These are phyloP conservation scores for Pseudocercospora vitis DNA, from an alignment of 2,329 filamentous ascomycete species.

Conservation along the genomic window DNA sequence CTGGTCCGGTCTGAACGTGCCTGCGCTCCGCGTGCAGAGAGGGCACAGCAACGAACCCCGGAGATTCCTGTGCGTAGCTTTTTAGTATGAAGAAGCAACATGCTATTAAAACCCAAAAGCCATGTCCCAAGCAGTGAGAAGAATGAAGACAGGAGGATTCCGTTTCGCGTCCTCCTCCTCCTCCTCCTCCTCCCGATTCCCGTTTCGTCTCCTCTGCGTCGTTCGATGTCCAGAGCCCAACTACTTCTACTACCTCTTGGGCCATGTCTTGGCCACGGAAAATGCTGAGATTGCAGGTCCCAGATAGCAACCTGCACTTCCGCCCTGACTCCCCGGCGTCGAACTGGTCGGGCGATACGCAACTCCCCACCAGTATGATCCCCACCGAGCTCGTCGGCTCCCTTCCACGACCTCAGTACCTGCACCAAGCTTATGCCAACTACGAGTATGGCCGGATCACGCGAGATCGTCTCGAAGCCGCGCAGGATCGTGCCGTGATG, in stretches of 20 bases:
- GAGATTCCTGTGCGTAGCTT: too few relatives aligned
- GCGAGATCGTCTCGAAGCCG: neutral
- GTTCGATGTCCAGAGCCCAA: neutral
- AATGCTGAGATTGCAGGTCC: constrained; percentile 7
- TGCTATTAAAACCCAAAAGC: too few relatives aligned
- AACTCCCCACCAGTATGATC: constrained; percentile 1
- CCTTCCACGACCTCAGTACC: constrained; percentile 5
- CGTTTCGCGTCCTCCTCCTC: too few relatives aligned
- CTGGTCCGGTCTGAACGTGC: too few relatives aligned
- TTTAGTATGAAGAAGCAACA: too few relatives aligned
- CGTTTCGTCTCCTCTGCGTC: neutral
- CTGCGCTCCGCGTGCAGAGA: too few relatives aligned
- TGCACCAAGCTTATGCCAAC: constrained; percentile 10
- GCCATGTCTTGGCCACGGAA: neutral
- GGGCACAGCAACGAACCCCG: too few relatives aligned
- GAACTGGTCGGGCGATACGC: constrained; percentile 3
- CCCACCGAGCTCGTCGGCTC: constrained; percentile 10
- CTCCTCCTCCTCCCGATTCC: too few relatives aligned
- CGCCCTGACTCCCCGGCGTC: neutral
- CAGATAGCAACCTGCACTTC: constrained; percentile 8
- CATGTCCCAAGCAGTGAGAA: too few relatives aligned
- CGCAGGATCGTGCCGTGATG: constrained; percentile 7
- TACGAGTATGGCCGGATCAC: constrained; percentile 2
- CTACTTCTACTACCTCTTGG: neutral
- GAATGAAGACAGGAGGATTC: too few relatives aligned